A percentile compares a stretch with the other conserved stretches of the same genome.
phyloP scores from a whole-genome alignment of 495 filamentous ascomycete genomes.

The Diplogelasinospora grovesii region DNA sequence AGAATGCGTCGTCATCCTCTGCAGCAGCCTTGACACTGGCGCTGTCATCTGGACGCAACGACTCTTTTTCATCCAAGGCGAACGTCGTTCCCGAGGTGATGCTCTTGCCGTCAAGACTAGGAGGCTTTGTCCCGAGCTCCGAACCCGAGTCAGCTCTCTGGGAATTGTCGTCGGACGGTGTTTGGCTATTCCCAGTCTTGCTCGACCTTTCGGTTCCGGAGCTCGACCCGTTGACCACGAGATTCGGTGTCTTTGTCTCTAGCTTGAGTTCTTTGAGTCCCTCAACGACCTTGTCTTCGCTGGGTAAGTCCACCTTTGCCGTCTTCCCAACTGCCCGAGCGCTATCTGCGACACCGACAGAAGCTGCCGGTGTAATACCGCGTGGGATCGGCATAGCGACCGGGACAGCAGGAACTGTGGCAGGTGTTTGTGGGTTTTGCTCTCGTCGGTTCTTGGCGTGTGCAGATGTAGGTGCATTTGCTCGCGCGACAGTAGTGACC shows the following conservation, averaged over 20 bases:
- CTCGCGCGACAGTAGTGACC: slow-evolving; percentile 22
- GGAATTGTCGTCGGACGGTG: slow-evolving; percentile 41
- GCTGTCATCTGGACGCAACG: slow-evolving; percentile 86
- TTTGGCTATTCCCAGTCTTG: slow-evolving; percentile 32
- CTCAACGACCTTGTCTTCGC: slow-evolving; percentile 25
- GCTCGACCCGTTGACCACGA: slow-evolving; percentile 44
- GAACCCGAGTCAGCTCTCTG: slow-evolving; percentile 59
- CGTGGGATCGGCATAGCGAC: not conserved
- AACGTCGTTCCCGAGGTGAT: slow-evolving; percentile 86
- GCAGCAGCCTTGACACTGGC: slow-evolving; percentile 79
- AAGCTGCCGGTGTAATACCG: too few relatives aligned
- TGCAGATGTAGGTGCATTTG: slow-evolving; percentile 1
- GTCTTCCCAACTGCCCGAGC: slow-evolving; percentile 9
- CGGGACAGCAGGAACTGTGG: not conserved
- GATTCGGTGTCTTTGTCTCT: slow-evolving; percentile 34
- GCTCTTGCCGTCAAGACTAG: slow-evolving; percentile 86
- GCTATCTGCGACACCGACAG: too few relatives aligned
- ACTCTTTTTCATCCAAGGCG: slow-evolving; percentile 91
- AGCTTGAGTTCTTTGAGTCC: slow-evolving; percentile 33
- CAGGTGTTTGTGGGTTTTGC: not conserved
- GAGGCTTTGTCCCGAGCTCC: slow-evolving; percentile 71
- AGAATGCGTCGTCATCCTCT: slow-evolving; percentile 82
- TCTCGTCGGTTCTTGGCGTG: slow-evolving; percentile 9
- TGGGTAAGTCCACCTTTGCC: not conserved
- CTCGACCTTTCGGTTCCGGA: slow-evolving; percentile 22